Percentiles rank a stretch among this genome's conserved stretches.
phyloP scores from a whole-genome alignment of 1,284 basidiomycete genomes.

The Leccinum pachyderme region DNA sequence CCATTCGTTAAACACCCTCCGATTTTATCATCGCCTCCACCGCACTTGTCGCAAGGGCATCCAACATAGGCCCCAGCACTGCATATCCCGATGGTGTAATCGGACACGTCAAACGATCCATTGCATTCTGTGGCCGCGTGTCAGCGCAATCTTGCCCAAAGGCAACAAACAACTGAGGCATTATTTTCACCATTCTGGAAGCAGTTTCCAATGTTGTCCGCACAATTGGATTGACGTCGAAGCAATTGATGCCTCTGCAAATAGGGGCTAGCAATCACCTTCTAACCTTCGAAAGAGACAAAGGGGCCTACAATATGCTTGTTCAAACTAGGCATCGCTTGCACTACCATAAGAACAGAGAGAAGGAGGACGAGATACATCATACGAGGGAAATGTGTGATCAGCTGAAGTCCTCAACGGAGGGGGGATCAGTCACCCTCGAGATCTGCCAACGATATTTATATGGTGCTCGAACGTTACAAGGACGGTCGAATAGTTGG shows the following conservation, averaged over 20 bases:
- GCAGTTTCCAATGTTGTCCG: slow-evolving; percentile 2
- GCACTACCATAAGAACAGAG: neutral
- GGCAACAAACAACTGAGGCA: neutral
- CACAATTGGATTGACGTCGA: neutral
- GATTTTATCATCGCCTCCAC: neutral
- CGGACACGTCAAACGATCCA: neutral
- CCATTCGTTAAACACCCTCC: neutral
- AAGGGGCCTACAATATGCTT: slow-evolving; percentile 2
- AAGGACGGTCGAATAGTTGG: neutral
- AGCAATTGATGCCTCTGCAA: neutral
- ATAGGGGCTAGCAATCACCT: neutral
- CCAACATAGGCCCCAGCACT: neutral
- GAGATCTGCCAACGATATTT: neutral
- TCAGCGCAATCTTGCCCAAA: neutral
- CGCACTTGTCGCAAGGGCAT: slow-evolving; percentile 4
- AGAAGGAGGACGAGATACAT: slow-evolving; percentile 6
- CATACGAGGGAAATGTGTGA: neutral
- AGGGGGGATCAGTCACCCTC: neutral
- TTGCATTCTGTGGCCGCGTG: neutral
- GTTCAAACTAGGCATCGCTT: neutral
- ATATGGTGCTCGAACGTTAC: neutral
- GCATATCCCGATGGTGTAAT: neutral
- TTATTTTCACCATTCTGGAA: neutral
- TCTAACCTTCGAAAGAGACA: too few species aligned
- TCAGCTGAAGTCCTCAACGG: neutral